phyloP scores from a whole-genome alignment of 805 yeast species.

The Spathaspora gorwiae region DNA sequence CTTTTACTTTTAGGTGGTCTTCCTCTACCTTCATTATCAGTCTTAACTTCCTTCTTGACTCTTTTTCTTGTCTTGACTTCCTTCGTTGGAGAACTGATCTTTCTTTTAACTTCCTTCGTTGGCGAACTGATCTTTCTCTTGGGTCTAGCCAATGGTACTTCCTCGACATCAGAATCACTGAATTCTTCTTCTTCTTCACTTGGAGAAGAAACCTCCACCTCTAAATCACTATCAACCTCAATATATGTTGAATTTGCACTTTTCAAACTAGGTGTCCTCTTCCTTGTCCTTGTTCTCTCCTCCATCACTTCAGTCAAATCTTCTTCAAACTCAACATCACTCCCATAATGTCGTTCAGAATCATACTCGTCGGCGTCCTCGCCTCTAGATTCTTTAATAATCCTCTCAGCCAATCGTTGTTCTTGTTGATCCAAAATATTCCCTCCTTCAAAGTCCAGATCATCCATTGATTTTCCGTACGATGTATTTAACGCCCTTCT shows the following conservation, averaged over 20 bases:
- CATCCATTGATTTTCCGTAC: conserved; percentile 28
- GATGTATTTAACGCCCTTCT: conserved; percentile 40
- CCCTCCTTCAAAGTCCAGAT: conserved; percentile 24
- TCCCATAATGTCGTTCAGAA: conserved; percentile 10
- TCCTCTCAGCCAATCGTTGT: conserved; percentile 39
- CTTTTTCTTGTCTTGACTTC: background rate
- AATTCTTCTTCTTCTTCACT: conserved; percentile 7
- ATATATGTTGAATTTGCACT: background rate
- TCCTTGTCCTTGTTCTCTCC: background rate
- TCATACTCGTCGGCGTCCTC: conserved; percentile 7
- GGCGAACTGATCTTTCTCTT: background rate
- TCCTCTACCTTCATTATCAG: conserved; percentile 10
- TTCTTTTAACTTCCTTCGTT: background rate
- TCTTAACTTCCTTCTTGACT: conserved; percentile 3
- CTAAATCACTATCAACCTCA: conserved; percentile 28
- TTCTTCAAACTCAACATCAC: conserved; percentile 12
- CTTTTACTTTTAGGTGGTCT: conserved; percentile 24
- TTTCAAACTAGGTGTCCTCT: background rate
- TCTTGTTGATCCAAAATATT: conserved; percentile 33
- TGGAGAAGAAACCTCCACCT: background rate
- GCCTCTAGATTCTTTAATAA: conserved; percentile 20
- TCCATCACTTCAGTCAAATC: conserved; percentile 8
- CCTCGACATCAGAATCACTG: background rate
- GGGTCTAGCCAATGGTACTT: background rate
- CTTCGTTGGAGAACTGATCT: conserved; percentile 3